Base-by-base conservation (phyloP, 495 filamentous ascomycete genomes). In the Aspergillus ostianus region DNA sequence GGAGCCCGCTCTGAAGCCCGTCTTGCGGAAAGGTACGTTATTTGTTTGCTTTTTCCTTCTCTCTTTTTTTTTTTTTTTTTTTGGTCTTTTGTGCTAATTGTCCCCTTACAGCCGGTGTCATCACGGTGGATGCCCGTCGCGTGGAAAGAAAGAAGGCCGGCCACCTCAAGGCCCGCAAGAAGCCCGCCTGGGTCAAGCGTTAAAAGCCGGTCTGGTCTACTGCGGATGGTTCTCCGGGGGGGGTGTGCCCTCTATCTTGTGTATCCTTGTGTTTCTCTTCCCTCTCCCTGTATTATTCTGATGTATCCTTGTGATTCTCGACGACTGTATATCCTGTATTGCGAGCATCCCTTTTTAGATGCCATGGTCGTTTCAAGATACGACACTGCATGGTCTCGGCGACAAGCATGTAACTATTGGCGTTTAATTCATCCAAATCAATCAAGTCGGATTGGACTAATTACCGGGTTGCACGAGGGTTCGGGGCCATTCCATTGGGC, bases 91-190 rank as follows among this genome's bases (percentile, higher is more conserved):
- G 4, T 64, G 66, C 51, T 60, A 47, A 36, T 44, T 52, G 10
- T 58, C 44, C 68, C 50, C 30, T 65, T 64, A 64, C 67, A 98
- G 95, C 93, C 70, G 94, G 94, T 56, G 90, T 86, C 70, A 83
- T 98, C 58, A 96, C 92, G 53, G 88, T 96, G 63, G 93, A 99
- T 83, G 84, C 89, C 46, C 90, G 93, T 73, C 85, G 80, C 55
- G 95, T 98, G 60, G 94, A 99, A 78, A 92, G 94, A 67, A 99
- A 99, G 88, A 99, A 99, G 85, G 85, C 92, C 23, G 94, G 94
- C 64, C 88, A 90, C 64, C 72, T 96, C 73, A 98, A 98, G 81
- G 93, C 94, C 47, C 88, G 94, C 76, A 99, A 99, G 84, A 94
- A 91, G 87, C 95, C 93, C 56, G 82, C 95, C 63, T 99, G 94